These are phyloP conservation scores for Rhododendron vialii DNA, from an alignment of 148 eudicot species.

Conservation along the genomic window DNA sequence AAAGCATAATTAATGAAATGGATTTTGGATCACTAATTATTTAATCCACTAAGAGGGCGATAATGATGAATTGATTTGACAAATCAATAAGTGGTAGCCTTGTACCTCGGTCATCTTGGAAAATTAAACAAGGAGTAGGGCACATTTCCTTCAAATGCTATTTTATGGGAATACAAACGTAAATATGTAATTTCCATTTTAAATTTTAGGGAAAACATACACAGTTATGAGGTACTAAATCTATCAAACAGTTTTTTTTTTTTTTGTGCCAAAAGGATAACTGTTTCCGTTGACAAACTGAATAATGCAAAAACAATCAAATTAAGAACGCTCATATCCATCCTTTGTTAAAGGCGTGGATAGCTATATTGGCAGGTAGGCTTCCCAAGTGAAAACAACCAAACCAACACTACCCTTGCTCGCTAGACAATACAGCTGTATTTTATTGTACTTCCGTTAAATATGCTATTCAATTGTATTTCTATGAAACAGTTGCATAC, in stretches of 20 bases:
- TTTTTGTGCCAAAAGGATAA: too few species aligned
- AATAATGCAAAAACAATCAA: too few species aligned
- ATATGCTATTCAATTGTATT: too few species aligned
- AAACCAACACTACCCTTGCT: too few species aligned
- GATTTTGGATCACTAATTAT: background rate
- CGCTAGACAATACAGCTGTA: too few species aligned
- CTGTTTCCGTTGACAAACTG: too few species aligned
- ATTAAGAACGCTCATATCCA: too few species aligned
- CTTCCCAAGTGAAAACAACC: too few species aligned
- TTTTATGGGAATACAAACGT: background rate
- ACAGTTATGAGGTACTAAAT: background rate
- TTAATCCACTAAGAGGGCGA: background rate
- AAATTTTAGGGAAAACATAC: background rate
- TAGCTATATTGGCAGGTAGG: too few species aligned
- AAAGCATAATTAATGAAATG: background rate
- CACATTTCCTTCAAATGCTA: background rate
- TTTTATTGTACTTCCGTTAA: too few species aligned
- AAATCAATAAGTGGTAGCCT: background rate
- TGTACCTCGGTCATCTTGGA: background rate
- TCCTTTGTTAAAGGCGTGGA: too few species aligned
- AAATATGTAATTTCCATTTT: background rate
- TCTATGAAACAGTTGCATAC: too few species aligned
- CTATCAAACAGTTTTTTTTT: background rate
- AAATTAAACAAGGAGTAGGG: background rate
- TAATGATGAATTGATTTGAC: background rate